Percentiles rank a stretch among this genome's conserved stretches.
These are phyloP conservation scores for Spongospora subterranea DNA, from an alignment of 208 protist species.

Conservation along the genomic window DNA sequence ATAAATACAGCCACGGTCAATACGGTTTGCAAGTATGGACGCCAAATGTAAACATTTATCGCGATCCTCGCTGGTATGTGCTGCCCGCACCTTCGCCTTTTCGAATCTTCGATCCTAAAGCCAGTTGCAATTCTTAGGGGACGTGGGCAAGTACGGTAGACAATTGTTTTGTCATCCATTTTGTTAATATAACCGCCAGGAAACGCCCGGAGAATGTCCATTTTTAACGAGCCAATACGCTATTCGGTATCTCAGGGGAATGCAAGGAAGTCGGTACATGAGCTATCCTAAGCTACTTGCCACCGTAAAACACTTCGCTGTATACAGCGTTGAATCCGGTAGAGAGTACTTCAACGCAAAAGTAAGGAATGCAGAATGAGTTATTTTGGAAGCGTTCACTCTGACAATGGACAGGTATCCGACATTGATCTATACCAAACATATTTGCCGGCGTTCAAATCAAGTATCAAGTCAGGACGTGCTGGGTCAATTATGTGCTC, in stretches of 20 bases:
- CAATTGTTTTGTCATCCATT: too few relatives aligned
- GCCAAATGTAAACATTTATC: conserved; percentile 68
- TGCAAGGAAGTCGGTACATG: conserved; percentile 1
- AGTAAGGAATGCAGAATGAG: conserved; percentile 1
- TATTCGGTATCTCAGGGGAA: conserved; percentile 49
- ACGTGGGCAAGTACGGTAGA: neutral
- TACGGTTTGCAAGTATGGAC: conserved; percentile 64
- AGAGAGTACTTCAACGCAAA: conserved; percentile 66
- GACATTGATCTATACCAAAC: conserved; percentile 61
- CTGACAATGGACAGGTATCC: neutral
- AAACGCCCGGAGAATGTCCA: conserved; percentile 69
- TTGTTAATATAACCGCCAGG: conserved; percentile 19
- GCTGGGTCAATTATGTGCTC: conserved; percentile 68
- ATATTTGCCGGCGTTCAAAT: conserved; percentile 65
- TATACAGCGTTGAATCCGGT: conserved; percentile 11
- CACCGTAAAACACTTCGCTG: conserved; percentile 70
- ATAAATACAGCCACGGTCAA: neutral
- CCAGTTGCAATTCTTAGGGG: neutral
- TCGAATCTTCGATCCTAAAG: conserved; percentile 61
- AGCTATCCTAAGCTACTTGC: conserved; percentile 60
- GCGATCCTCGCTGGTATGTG: conserved; percentile 67
- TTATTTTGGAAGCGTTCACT: neutral
- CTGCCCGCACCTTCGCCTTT: too few relatives aligned
- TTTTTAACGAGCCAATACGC: conserved; percentile 60
- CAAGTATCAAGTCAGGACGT: conserved; percentile 62